A percentile compares a stretch with the other conserved stretches of the same genome.
phyloP scores from a whole-genome alignment of 495 filamentous ascomycete species.

The Xylaria flabelliformis region DNA sequence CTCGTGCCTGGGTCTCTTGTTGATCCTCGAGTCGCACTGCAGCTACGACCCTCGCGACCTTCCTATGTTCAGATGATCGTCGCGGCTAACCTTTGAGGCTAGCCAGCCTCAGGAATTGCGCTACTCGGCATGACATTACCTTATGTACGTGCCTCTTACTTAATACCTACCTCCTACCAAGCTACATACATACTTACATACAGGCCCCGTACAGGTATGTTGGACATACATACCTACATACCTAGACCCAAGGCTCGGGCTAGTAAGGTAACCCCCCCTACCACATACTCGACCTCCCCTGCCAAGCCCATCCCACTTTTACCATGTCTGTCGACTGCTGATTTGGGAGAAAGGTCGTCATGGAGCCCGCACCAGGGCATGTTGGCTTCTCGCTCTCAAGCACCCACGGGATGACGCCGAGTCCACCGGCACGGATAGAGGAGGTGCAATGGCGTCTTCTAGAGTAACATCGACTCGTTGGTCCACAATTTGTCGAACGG shows the following conservation, averaged over 20 bases:
- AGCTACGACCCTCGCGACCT: slow-evolving; percentile 7
- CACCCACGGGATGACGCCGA: slow-evolving; percentile 12
- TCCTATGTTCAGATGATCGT: slow-evolving; percentile 25
- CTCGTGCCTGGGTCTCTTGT: slow-evolving; percentile 24
- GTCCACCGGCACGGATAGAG: slow-evolving; percentile 10
- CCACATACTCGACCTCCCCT: slow-evolving; percentile 12
- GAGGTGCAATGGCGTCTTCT: slow-evolving; percentile 14
- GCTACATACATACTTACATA: no score
- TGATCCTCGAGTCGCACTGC: slow-evolving; percentile 22
- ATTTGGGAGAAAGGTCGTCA: slow-evolving; percentile 19
- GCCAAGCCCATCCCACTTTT: slow-evolving; percentile 18
- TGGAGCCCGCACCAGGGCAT: slow-evolving; percentile 9
- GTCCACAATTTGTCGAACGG: slow-evolving; percentile 12
- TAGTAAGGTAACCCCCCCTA: background rate
- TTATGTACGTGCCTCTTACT: background rate
- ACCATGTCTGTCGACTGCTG: slow-evolving; percentile 5
- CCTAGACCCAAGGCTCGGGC: background rate
- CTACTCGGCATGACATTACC: slow-evolving; percentile 21
- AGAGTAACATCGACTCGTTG: slow-evolving; percentile 8
- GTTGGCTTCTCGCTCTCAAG: background rate
- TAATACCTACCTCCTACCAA: no score
- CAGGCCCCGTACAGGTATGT: no score
- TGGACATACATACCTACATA: no score
- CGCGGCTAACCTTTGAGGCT: slow-evolving; percentile 24
- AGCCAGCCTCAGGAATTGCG: slow-evolving; percentile 26